Base-by-base conservation (phyloP, 768 basidiomycete species). In the Serendipita sp. region DNA sequence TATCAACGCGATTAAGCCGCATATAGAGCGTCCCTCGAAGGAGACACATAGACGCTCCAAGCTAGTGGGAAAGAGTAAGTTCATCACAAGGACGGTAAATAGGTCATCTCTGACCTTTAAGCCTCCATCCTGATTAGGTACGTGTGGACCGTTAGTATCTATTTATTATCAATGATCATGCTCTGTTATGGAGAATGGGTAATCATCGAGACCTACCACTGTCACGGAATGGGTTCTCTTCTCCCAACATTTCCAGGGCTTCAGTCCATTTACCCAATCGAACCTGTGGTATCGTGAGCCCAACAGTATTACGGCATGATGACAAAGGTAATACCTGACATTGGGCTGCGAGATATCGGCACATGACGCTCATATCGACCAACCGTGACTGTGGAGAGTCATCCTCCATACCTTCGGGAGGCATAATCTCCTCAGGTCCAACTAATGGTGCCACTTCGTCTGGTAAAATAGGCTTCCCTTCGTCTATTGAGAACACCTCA, bases 11-110 rank as follows among this genome's bases (percentile, higher is more conserved):
- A 70, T 91, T 93, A 15, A 97, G 79, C 71, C 96, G 94, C 63
- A 94, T 85, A 85, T 97, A 95, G 18, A 99, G 79, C 28, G 96
- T 76, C 11, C 94, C 96, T 64, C 96, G 84, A 16, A 99, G 78
- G 71, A 95, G 86, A 71, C 95, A 97, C 85, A 97, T 94, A 2
- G 95, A 96, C 2, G 96, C 91, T 76, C 98, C 92, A 44, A 97
- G 88, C 92, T 95, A 68, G 16, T 30, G 13, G 16, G 28, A 44
- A 28, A 64, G 38, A 15, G 18, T 18, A 16, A 51, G 48, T 32
- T 51, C n/a, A 16, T 51, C 13, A 4, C 7, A 41, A 41, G 38
- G 13, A 13, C 54, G 4, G n/a, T n/a, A 45, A 11, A 3, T 35
- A 8, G 30, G 48, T 8, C 48, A 32, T 32, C 35, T 30, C 75